Evolutionary conservation across 2,329 filamentous ascomycete genomes (phyloP).

Genomic region (Hypoxylon sp.): DNA sequence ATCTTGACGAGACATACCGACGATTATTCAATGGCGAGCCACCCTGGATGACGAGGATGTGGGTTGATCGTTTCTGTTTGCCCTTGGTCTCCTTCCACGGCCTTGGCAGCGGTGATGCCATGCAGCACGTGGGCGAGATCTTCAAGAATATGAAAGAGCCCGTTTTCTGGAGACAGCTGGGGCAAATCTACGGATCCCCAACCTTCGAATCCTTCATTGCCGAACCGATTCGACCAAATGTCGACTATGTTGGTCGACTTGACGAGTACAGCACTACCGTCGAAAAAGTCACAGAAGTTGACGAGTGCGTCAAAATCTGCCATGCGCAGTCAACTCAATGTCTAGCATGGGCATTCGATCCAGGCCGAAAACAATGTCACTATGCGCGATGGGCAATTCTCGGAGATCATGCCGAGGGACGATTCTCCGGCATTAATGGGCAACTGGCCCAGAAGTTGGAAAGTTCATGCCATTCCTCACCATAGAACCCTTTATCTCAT

Average conservation of each 20-base stretch:
- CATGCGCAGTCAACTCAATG: slow-evolving; percentile 51
- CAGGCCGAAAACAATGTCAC: slow-evolving; percentile 51
- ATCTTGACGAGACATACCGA: slow-evolving; percentile 63
- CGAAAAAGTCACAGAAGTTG: slow-evolving; percentile 49
- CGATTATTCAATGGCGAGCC: slow-evolving; percentile 65
- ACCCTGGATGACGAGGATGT: slow-evolving; percentile 59
- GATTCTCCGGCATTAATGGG: slow-evolving; percentile 52
- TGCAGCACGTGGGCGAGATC: slow-evolving; percentile 54
- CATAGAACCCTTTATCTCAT: slow-evolving; percentile 10
- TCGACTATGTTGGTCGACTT: slow-evolving; percentile 61
- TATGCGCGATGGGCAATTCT: slow-evolving; percentile 61
- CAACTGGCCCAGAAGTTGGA: slow-evolving; percentile 41
- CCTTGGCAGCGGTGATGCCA: slow-evolving; percentile 54
- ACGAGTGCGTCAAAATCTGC: slow-evolving; percentile 56
- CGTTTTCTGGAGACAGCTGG: slow-evolving; percentile 61
- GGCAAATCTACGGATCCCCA: slow-evolving; percentile 56
- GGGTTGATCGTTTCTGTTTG: slow-evolving; percentile 60
- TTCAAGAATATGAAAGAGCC: slow-evolving; percentile 52
- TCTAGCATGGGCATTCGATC: slow-evolving; percentile 62
- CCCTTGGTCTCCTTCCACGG: slow-evolving; percentile 65
- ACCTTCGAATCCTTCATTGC: slow-evolving; percentile 50
- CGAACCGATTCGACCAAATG: slow-evolving; percentile 49
- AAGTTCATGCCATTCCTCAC: slow-evolving; percentile 40
- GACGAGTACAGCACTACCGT: slow-evolving; percentile 54
- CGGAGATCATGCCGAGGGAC: slow-evolving; percentile 49